Evolutionary conservation across 345 rosid species (phyloP), one percentile per base, ranked within the genome.

Genomic region (Eucalyptus erythrocorys): DNA sequence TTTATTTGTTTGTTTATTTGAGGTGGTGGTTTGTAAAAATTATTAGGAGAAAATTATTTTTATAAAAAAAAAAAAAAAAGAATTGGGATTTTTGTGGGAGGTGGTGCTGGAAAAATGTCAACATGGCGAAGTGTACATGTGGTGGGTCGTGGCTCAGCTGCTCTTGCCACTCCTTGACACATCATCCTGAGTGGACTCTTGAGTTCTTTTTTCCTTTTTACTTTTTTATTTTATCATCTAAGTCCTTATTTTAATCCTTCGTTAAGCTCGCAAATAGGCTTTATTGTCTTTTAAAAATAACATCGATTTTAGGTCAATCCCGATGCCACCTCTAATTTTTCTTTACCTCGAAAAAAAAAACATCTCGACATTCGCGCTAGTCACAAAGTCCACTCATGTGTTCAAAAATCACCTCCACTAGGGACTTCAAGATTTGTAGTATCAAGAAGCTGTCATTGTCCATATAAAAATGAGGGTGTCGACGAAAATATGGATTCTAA

Each of bases 401-500:
- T 12, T 5, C 9, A 6, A 40, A 5, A 40, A 21, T 21, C 84
- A 9, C 21, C 57, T 51, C 57, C 26, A 40, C 30, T 11, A 13
- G 24, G 7, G 12, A 3, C 16, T 40, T 76, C 16, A 21, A 3
- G 4, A 11, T 76, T 21, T 21, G 24, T 26, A 10, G 12, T 10
- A 71, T 37, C 26, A 21, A 2, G 2, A 71, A 21, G 11, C 4
- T 2, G 8, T 7, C 12, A 6, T 71, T 40, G 8, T 10, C 14
- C 47, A 5, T 71, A 10, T 8, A 16, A 64, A 64, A 7, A 7
- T n/a, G 5, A 27, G 2, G 47, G 14, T 5, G 3, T 10, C 0
- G 14, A 37, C 6, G 5, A 71, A 5, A 24, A 37, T 1, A 8
- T 1, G 45, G 13, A 22, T 40, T 37, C 1, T 3, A 0, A 71